Conservation (phyloP, 305 asterid genomes). For the Fraxinus greggii region DNA sequence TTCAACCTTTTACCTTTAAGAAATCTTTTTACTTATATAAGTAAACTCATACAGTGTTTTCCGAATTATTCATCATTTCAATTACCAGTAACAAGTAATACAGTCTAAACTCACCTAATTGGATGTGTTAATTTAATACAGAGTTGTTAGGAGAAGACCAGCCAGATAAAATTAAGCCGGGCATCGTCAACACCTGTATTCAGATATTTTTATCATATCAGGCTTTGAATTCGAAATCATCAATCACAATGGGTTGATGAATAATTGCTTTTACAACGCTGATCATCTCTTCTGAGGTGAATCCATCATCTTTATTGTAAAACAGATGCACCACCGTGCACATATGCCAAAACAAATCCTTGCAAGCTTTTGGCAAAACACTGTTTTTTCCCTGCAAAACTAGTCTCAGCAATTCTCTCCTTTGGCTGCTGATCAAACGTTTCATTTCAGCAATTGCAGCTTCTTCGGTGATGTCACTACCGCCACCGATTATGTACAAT, state of each 20-base stretch:
- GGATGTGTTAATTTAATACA: neutral
- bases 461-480: conserved; percentile 44
- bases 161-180: neutral
- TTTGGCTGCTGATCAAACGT: conserved; percentile 33
- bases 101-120: neutral
- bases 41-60: neutral
- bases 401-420: conserved; percentile 59
- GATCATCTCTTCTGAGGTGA: conserved; percentile 54
- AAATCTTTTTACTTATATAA: neutral
- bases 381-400: conserved; percentile 52
- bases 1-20: neutral
- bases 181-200: neutral
- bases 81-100: neutral
- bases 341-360: conserved; percentile 82
- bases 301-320: conserved; percentile 76
- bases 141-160: no score
- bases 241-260: conserved; percentile 46
- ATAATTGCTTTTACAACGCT: conserved; percentile 47
- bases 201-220: neutral
- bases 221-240: conserved; percentile 2
- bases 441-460: conserved; percentile 46
- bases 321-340: conserved; percentile 59
- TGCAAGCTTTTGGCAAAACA: conserved; percentile 68
- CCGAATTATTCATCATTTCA: neutral
- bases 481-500: conserved; percentile 42